Evolutionary conservation across 2,329 filamentous ascomycete genomes (phyloP), one percentile per base, ranked within the genome.

Genomic region (Diaporthe amygdali): DNA sequence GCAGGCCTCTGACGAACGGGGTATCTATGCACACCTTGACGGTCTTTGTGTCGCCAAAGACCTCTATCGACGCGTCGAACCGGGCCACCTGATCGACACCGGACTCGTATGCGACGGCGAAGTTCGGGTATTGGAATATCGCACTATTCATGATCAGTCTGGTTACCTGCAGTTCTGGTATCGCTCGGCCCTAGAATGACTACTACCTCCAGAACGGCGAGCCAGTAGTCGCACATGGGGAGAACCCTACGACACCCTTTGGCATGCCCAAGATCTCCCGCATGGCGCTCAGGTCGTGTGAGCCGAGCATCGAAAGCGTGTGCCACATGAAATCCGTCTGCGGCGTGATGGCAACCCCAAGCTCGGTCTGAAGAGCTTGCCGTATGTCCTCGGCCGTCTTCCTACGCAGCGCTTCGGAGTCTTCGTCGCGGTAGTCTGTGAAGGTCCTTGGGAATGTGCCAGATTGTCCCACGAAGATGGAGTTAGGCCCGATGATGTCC

Each of bases 51-150:
- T 63, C 41, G 41, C 59, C 59, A 63, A 63, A 63, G 1, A 63
- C 27, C 41, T 63, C 59, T 15, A 63, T 63, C 20, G 41, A 63
- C 3, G 41, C 59, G n/a, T 63, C 59, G 27, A 63, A 47, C 3
- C 59, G 27, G 22, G 59, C 59, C 27, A 63, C 59, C 30, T 63
- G 41, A 30, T 63, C 59, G 41, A 63, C 59, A 25, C 59, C 59
- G 7, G 59, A 63, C 59, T 63, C 59, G 59, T 63, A 63, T 25
- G 59, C 59, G 59, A 63, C 59, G 14, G 59, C 59, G 39, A 63
- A 63, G 59, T 34, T 63, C 3, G 59, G 41, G 41, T 63, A 63
- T 63, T 63, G 41, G 20, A 63, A 63, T 47, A 63, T 63, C 34
- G 41, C 59, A 63, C 41, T 63, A 22, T 17, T 17, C 27, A 34